Evolutionary conservation across 805 yeast species (phyloP).

Genomic region (Hanseniaspora opuntiae): DNA sequence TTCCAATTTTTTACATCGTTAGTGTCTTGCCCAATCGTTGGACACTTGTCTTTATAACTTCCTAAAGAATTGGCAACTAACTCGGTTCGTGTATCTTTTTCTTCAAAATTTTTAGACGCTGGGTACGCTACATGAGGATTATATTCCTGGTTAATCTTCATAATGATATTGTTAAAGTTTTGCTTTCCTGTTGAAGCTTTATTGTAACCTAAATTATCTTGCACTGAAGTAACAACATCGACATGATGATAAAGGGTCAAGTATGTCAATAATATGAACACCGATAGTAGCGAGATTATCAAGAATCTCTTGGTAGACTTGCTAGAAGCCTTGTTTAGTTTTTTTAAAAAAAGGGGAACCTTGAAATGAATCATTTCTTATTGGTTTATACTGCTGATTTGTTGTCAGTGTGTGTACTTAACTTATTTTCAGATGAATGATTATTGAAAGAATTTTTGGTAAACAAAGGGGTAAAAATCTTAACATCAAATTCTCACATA

Average conservation of each 20-base stretch:
- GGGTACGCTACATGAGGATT: slow-evolving; percentile 4
- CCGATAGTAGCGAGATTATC: not conserved
- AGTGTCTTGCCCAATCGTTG: slow-evolving; percentile 1
- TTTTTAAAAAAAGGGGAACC: not conserved
- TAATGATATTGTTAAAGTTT: not conserved
- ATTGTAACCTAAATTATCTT: not conserved
- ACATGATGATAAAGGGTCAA: not conserved
- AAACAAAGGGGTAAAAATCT: too few relatives aligned
- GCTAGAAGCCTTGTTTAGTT: not conserved
- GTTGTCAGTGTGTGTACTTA: not conserved
- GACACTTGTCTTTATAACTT: slow-evolving; percentile 2
- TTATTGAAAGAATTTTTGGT: not conserved
- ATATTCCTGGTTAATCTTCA: not conserved
- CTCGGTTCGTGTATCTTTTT: slow-evolving; percentile 1
- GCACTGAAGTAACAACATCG: not conserved
- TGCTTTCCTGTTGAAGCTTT: not conserved
- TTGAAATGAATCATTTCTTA: not conserved
- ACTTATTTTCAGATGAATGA: not conserved
- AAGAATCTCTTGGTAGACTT: not conserved
- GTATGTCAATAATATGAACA: not conserved
- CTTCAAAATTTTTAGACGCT: not conserved
- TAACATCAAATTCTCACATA: too few relatives aligned
- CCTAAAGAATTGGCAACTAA: not conserved
- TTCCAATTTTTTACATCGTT: slow-evolving; percentile 4
- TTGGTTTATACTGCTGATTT: not conserved